phyloP scores from a whole-genome alignment of 129 eudicot species.

The Pulicaria dysenterica region DNA sequence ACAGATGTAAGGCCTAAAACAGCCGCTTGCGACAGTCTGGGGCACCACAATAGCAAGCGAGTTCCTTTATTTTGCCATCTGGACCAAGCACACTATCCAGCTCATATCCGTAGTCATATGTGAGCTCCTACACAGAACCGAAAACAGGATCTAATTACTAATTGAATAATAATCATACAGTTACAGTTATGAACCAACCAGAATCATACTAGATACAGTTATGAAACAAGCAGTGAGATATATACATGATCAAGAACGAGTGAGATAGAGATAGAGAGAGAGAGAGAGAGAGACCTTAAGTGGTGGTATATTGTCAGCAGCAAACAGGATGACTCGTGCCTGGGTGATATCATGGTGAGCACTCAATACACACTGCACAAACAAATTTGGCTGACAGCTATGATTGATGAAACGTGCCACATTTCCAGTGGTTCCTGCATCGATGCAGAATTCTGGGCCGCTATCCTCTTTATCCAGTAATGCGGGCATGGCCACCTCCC shows the following conservation, averaged over 20 bases:
- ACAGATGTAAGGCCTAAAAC: constrained; percentile 30
- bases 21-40: constrained; percentile 72
- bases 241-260: no score
- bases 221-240: neutral
- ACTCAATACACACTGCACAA: constrained; percentile 85
- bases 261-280: no score
- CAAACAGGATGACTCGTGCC: constrained; percentile 78
- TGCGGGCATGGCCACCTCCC: constrained; percentile 59
- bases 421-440: constrained; percentile 76
- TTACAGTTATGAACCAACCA: no score
- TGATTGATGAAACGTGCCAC: constrained; percentile 86
- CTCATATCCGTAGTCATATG: constrained; percentile 80
- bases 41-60: constrained; percentile 82
- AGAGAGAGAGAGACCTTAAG: constrained; percentile 50
- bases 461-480: constrained; percentile 49
- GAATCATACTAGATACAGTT: neutral
- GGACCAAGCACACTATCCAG: constrained; percentile 72
- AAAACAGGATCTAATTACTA: neutral
- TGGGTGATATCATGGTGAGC: constrained; percentile 69
- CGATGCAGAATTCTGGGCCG: constrained; percentile 78
- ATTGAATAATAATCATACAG: neutral
- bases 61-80: constrained; percentile 60
- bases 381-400: constrained; percentile 90
- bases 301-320: constrained; percentile 90
- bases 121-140: constrained; percentile 57